phyloP scores from a whole-genome alignment of 495 filamentous ascomycete genomes.

The Halenospora varia region DNA sequence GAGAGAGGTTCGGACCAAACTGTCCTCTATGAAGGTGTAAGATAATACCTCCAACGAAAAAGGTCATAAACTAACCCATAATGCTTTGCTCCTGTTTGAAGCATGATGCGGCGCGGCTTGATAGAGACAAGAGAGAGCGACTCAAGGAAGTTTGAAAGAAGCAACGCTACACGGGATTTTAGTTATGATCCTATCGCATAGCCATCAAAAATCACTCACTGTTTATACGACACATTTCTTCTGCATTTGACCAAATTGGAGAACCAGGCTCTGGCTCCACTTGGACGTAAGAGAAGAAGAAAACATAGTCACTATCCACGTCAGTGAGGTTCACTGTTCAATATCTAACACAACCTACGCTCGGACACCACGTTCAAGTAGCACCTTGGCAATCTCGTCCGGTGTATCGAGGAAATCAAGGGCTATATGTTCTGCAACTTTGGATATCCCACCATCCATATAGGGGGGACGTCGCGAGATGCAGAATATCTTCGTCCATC shows the following conservation, averaged over 20 bases:
- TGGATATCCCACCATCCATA: too few species aligned
- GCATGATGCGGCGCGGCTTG: slow-evolving; percentile 46
- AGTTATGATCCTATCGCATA: slow-evolving; percentile 1
- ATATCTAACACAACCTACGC: too few species aligned
- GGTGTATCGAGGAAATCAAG: slow-evolving; percentile 42
- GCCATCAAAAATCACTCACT: slow-evolving; percentile 16
- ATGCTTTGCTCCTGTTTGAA: slow-evolving; percentile 49
- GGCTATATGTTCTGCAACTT: slow-evolving; percentile 41
- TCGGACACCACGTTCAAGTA: too few species aligned
- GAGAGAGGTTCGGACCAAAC: slow-evolving; percentile 39
- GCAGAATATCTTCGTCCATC: slow-evolving; percentile 51
- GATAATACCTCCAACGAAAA: too few species aligned
- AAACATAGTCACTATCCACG: slow-evolving; percentile 42
- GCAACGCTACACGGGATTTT: slow-evolving; percentile 44
- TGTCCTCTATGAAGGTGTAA: too few species aligned
- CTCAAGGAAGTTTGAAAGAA: slow-evolving; percentile 33
- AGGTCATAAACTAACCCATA: too few species aligned
- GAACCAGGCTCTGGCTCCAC: slow-evolving; percentile 32
- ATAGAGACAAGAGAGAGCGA: too few species aligned
- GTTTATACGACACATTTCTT: slow-evolving; percentile 41
- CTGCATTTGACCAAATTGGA: slow-evolving; percentile 40
- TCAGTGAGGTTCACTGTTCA: slow-evolving; percentile 21
- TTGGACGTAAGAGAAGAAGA: slow-evolving; percentile 54
- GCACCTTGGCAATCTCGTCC: slow-evolving; percentile 29
- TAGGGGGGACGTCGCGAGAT: too few species aligned